Conservation (phyloP, 1,284 basidiomycete genomes). For the Malassezia pachydermatis region DNA sequence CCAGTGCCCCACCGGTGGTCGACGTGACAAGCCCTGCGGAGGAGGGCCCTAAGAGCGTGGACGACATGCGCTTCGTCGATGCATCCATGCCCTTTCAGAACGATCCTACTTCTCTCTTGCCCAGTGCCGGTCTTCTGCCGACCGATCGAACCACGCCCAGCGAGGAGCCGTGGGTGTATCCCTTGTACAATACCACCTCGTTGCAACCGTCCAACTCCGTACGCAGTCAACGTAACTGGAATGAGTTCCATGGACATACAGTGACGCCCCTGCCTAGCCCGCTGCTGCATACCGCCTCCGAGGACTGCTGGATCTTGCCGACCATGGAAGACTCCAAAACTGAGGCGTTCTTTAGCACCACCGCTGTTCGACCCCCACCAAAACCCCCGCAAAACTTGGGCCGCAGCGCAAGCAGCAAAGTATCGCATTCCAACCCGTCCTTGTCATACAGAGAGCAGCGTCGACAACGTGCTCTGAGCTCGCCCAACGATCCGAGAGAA, state of each 20-base stretch:
- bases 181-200: background rate
- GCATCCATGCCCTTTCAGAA: too few relatives aligned
- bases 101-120: too few relatives aligned
- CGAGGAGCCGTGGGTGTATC: slow-evolving; percentile 2
- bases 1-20: background rate
- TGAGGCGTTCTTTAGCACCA: slow-evolving; percentile 32
- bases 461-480: slow-evolving; percentile 16
- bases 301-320: background rate
- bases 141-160: too few relatives aligned
- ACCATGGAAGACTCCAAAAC: slow-evolving; percentile 22
- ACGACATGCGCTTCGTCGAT: too few relatives aligned
- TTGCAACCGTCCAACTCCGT: slow-evolving; percentile 24
- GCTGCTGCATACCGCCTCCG: slow-evolving; percentile 9
- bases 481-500: slow-evolving; percentile 3
- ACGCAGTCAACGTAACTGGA: slow-evolving; percentile 38
- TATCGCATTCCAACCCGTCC: too few relatives aligned
- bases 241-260: slow-evolving; percentile 40
- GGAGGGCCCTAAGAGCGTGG: too few relatives aligned
- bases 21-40: background rate
- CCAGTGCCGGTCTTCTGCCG: too few relatives aligned
- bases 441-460: background rate
- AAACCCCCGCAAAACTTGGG: slow-evolving; percentile 8
- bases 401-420: slow-evolving; percentile 12
- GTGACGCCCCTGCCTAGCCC: slow-evolving; percentile 42
- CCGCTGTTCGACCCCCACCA: slow-evolving; percentile 3